Percentiles rank a stretch among this genome's conserved stretches.
Evolutionary conservation across 2,329 filamentous ascomycete species (phyloP).

Genomic region (Hypomyces perniciosus): DNA sequence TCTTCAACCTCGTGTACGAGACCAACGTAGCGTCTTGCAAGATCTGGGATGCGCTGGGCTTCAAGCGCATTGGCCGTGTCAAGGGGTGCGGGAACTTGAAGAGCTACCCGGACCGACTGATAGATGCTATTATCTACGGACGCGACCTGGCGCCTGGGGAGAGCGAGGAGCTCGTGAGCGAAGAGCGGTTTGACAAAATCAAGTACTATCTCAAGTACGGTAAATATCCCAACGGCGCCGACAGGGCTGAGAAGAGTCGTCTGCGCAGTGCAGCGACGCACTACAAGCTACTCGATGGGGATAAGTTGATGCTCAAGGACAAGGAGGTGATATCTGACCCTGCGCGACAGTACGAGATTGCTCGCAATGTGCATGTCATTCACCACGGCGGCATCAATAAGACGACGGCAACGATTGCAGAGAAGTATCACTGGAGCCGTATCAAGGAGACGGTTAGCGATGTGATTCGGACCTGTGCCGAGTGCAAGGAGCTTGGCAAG

Average conservation of each 20-base stretch:
- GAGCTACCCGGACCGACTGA: slow-evolving; percentile 60
- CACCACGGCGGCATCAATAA: slow-evolving; percentile 96
- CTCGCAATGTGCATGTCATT: slow-evolving; percentile 64
- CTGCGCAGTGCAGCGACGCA: slow-evolving; percentile 90
- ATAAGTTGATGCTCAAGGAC: slow-evolving; percentile 92
- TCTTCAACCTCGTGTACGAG: slow-evolving; percentile 93
- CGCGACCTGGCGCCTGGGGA: slow-evolving; percentile 53
- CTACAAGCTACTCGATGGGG: slow-evolving; percentile 74
- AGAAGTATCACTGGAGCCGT: slow-evolving; percentile 93
- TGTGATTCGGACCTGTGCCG: slow-evolving; percentile 83
- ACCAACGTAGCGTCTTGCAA: slow-evolving; percentile 85
- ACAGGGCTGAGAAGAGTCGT: slow-evolving; percentile 91
- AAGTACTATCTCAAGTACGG: slow-evolving; percentile 93
- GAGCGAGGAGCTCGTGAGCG: slow-evolving; percentile 77
- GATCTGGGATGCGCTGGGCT: slow-evolving; percentile 87
- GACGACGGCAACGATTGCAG: slow-evolving; percentile 88
- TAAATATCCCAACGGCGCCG: slow-evolving; percentile 87
- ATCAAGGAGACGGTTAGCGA: slow-evolving; percentile 97
- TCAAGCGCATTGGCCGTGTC: slow-evolving; percentile 85
- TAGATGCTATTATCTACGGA: slow-evolving; percentile 76
- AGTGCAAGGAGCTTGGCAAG: slow-evolving; percentile 79
- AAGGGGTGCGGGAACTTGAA: slow-evolving; percentile 64
- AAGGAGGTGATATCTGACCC: slow-evolving; percentile 95
- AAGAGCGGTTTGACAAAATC: slow-evolving; percentile 98
- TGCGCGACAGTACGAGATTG: slow-evolving; percentile 83